Percentiles rank a stretch among this genome's conserved stretches.
Evolutionary conservation across 192 early-diverging fungal species (phyloP).

Genomic region (Phycomyces nitens): DNA sequence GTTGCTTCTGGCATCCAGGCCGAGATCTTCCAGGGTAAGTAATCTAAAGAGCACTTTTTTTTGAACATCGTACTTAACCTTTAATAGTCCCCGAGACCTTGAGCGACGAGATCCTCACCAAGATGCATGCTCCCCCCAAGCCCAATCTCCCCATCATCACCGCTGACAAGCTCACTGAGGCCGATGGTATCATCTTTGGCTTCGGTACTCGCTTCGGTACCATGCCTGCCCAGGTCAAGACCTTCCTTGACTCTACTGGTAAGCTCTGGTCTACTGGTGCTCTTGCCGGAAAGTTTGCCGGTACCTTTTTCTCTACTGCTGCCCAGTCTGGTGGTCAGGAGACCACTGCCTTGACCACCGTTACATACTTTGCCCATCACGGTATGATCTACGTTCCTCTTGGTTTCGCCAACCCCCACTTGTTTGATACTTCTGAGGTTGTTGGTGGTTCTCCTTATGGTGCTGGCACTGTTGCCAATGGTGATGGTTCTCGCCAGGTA

Average conservation of each 20-base stretch:
- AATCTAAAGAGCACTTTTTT: neutral
- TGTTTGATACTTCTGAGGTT: slow-evolving; percentile 43
- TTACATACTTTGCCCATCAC: slow-evolving; percentile 69
- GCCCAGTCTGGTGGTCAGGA: slow-evolving; percentile 81
- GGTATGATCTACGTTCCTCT: slow-evolving; percentile 77
- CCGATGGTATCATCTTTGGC: slow-evolving; percentile 62
- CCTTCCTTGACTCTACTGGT: slow-evolving; percentile 37
- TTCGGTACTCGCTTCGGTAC: slow-evolving; percentile 65
- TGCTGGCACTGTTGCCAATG: slow-evolving; percentile 37
- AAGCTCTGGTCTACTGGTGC: slow-evolving; percentile 45
- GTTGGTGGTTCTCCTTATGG: slow-evolving; percentile 22
- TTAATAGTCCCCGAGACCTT: slow-evolving; percentile 49
- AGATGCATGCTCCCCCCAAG: slow-evolving; percentile 50
- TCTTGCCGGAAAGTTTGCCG: slow-evolving; percentile 67
- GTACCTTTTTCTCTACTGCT: slow-evolving; percentile 71
- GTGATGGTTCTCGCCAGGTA: slow-evolving; percentile 64
- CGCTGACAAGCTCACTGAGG: slow-evolving; percentile 36
- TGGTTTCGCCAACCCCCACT: slow-evolving; percentile 47
- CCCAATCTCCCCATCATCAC: slow-evolving; percentile 43
- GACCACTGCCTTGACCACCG: slow-evolving; percentile 59
- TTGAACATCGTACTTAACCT: neutral
- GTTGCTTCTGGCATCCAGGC: slow-evolving; percentile 38
- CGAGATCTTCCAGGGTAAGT: slow-evolving; percentile 36
- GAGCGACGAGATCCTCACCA: slow-evolving; percentile 43
- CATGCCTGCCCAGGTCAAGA: slow-evolving; percentile 71